Percentiles rank a stretch among this genome's conserved stretches.
These are phyloP conservation scores for Cunninghamia lanceolata DNA, from an alignment of 75 land plant species.

Conservation along the genomic window DNA sequence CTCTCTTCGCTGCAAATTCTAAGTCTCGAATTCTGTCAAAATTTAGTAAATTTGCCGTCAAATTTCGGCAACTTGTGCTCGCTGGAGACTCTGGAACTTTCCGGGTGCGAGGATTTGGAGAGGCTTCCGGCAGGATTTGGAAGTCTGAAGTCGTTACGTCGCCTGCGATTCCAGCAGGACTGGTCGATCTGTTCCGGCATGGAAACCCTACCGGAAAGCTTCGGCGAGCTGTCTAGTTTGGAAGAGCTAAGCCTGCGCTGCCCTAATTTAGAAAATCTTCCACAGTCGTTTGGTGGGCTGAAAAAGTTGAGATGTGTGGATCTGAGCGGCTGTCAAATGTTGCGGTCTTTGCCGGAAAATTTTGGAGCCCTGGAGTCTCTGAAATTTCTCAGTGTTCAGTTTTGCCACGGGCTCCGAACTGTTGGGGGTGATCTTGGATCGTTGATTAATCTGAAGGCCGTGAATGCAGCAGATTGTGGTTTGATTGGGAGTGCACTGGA, in stretches of 20 bases:
- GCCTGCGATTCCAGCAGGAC: conserved; percentile 6
- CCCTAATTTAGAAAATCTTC: conserved; percentile 5
- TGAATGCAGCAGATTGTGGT: background rate
- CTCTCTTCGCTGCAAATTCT: conserved; percentile 1
- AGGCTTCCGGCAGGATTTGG: conserved; percentile 19
- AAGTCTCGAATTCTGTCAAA: conserved; percentile 8
- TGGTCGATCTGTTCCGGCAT: background rate
- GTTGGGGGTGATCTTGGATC: background rate
- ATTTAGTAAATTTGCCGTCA: conserved; percentile 7
- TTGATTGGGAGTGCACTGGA: background rate
- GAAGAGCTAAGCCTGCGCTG: conserved; percentile 13
- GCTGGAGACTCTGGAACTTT: conserved; percentile 13
- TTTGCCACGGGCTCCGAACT: background rate
- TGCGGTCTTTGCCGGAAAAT: conserved; percentile 10
- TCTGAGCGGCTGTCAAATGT: conserved; percentile 1
- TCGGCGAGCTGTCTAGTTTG: conserved; percentile 7
- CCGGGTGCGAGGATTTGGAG: conserved; percentile 14
- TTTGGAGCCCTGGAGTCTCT: conserved; percentile 17
- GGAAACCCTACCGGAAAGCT: conserved; percentile 13
- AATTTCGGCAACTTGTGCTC: background rate
- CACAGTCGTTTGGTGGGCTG: conserved; percentile 11
- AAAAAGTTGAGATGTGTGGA: conserved; percentile 8
- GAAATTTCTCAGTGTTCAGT: background rate
- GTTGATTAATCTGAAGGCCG: background rate
- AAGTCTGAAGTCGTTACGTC: conserved; percentile 5